Evolutionary conservation across 495 filamentous ascomycete species (phyloP), one percentile per base, ranked within the genome.

Genomic region (Talaromyces adpressus): DNA sequence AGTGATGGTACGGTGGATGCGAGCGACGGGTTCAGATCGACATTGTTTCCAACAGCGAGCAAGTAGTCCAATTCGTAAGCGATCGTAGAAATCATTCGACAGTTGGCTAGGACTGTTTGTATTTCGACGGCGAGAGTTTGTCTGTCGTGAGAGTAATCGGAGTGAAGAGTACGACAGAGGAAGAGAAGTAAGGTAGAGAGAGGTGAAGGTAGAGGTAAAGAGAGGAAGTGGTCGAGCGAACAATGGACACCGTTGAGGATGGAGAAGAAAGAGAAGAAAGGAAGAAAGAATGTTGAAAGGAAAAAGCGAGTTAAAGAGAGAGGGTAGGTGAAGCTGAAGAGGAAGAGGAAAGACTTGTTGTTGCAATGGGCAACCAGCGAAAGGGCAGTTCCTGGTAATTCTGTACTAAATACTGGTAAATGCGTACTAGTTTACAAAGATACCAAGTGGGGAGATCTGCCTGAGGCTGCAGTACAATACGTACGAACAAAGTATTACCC

Each of bases 181-280:
- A 56, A 27, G 22, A 29, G 51, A 23, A 53, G 51, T 16, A 18
- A 53, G 49, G 20, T 20, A 53, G 51, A 27, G 16, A 12, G 52
- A 56, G 52, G 52, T 27, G 16, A 22, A 56, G 23, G 20, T 14
- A 56, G 23, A 56, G 52, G 20, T 18, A 56, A 22, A 25, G 52
- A 56, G 52, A 56, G 52, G 18, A 49, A 27, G 52, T 20, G 20
- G 52, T 56, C 22, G 52, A 14, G 52, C 52, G 16, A 22, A 56
- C 52, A 56, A 56, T 56, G 52, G 52, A 56, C 52, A 56, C 52
- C 52, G 36, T 41, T 41, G 36, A 16, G 36, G 36, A 41, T 41
- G 36, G 36, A 41, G 36, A 41, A 14, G 52, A 56, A 6, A 27
- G 22, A 56, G 52, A 56, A 56, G 27, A 29, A 56, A 56, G 52